A percentile compares a stretch with the other conserved stretches of the same genome.
These are phyloP conservation scores for Balakata baccata DNA, from an alignment of 345 rosid species.

Conservation along the genomic window DNA sequence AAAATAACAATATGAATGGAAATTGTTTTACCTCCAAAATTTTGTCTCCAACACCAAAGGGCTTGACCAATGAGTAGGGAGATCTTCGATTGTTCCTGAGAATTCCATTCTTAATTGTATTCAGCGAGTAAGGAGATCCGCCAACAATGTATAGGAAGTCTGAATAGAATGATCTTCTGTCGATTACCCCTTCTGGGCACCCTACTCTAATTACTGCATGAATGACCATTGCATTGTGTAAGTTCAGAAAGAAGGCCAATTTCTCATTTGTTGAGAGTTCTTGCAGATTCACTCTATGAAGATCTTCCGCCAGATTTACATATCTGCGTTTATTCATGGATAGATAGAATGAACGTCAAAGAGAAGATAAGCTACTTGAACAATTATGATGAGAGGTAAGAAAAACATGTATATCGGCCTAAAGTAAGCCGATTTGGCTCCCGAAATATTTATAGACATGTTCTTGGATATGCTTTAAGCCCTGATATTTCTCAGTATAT, in stretches of 20 bases:
- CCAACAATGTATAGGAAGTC: slow-evolving; percentile 79
- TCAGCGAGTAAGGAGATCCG: slow-evolving; percentile 66
- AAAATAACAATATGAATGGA: neutral
- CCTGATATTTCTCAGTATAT: too few relatives aligned
- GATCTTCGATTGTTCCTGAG: slow-evolving; percentile 57
- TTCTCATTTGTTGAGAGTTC: slow-evolving; percentile 54
- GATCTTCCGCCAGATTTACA: slow-evolving; percentile 55
- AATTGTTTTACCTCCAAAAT: slow-evolving; percentile 51
- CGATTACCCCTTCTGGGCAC: slow-evolving; percentile 57
- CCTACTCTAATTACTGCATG: slow-evolving; percentile 76
- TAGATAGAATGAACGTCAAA: neutral
- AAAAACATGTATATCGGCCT: neutral
- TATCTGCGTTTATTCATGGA: slow-evolving; percentile 43
- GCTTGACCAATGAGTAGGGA: slow-evolving; percentile 57
- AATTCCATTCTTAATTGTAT: slow-evolving; percentile 61
- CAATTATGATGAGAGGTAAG: neutral
- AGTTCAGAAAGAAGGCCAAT: slow-evolving; percentile 74
- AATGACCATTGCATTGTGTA: slow-evolving; percentile 89
- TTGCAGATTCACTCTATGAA: slow-evolving; percentile 66
- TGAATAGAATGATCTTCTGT: slow-evolving; percentile 57
- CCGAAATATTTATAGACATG: too few relatives aligned
- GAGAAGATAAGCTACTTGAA: neutral
- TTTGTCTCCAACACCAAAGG: slow-evolving; percentile 47
- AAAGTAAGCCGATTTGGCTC: too few relatives aligned
- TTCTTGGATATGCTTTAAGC: too few relatives aligned